Conservation (phyloP, 1,139 yeast species). For the Sugiyamaella sp. region DNA sequence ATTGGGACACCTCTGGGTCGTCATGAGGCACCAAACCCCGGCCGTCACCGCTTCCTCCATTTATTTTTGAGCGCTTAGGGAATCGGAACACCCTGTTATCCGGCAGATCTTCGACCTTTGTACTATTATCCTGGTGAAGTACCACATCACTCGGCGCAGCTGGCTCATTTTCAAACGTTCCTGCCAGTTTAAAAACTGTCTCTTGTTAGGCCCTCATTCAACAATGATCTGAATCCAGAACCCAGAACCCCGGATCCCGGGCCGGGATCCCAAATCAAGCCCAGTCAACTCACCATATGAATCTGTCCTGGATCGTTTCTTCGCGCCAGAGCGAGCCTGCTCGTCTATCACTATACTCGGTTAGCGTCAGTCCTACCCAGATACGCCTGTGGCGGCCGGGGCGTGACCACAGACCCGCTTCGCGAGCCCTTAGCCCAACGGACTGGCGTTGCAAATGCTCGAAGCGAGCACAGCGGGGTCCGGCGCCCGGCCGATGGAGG, state of each 20-base stretch:
- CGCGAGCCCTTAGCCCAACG: too few species aligned
- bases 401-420: too few species aligned
- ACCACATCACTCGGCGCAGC: slow-evolving; percentile 29
- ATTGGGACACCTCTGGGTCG: slow-evolving; percentile 58
- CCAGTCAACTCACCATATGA: slow-evolving; percentile 31
- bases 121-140: slow-evolving; percentile 30
- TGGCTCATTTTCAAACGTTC: slow-evolving; percentile 57
- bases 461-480: too few species aligned
- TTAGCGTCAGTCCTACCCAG: too few species aligned
- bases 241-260: too few species aligned
- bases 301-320: slow-evolving; percentile 49
- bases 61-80: slow-evolving; percentile 21
- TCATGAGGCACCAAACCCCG: slow-evolving; percentile 34
- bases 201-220: slow-evolving; percentile 18
- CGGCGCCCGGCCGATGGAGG: too few species aligned
- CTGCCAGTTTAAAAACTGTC: slow-evolving; percentile 59
- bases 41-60: slow-evolving; percentile 12
- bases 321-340: slow-evolving; percentile 44
- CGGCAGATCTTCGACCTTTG: slow-evolving; percentile 19
- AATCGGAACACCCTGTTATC: slow-evolving; percentile 29
- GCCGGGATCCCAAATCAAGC: neutral
- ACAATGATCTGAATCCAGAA: too few species aligned
- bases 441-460: too few species aligned
- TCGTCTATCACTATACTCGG: slow-evolving; percentile 43
- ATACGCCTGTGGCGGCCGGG: too few species aligned